Evolutionary conservation across 805 yeast genomes (phyloP), one percentile per base, ranked within the genome.

Genomic region (Metschnikowia anglica): DNA sequence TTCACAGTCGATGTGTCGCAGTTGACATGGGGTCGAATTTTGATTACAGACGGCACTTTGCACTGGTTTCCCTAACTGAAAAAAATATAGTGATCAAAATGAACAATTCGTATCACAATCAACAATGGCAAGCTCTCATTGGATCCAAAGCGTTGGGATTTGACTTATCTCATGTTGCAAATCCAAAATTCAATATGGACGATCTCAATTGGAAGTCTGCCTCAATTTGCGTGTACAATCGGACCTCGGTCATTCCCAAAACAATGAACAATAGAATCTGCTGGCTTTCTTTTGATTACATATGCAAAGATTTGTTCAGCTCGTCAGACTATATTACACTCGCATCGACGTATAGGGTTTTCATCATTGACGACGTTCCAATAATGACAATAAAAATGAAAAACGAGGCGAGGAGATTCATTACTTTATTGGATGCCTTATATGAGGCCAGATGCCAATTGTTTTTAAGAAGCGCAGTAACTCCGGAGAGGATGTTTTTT

Each of bases 241-340:
- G 89, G 34, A 59, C 56, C 3, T 62, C 83, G 1, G 41, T 45
- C 1, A 62, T 83, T 2, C 81, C 83, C 0, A 55, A 65, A 52
- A 70, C 73, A 4, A 39, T 43, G 6, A 41, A 57, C 19, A 49
- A 66, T 8, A 74, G 75, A 0, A 57, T 66, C 2, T 82, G 79
- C 17, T 68, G 60, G 45, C 69, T 81, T 43, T 75, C 72, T 16
- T 84, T 80, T 48, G 62, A 62, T 5, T 69, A 79, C 35, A 68
- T 84, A 10, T 81, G 88, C 53, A 71, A 66, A 37, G 79, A 80
- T 6, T 61, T 76, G 5, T 75, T 67, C 48, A 83, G 85, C 0
- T 78, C 88, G 0, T 81, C 85, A 3, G 90, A 84, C 56, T 83
- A 81, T 56, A 81, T 84, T 25, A 77, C 88, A 0, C 56, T 84